A percentile compares a stretch with the other conserved stretches of the same genome.
Conservation (phyloP, 2,329 filamentous ascomycete species). For the Beauveria varroae region DNA sequence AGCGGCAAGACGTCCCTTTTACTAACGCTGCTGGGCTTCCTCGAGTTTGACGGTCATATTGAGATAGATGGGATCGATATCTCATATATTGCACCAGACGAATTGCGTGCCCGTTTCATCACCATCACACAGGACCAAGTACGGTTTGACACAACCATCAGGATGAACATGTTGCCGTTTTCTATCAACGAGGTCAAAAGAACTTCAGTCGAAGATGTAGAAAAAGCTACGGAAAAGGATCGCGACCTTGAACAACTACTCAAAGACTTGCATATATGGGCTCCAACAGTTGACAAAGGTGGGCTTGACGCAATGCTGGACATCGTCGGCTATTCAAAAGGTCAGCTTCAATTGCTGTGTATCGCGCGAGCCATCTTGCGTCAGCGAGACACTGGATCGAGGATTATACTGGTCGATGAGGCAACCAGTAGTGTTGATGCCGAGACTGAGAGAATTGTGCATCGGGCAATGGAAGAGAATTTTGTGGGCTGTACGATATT, state of each 20-base stretch:
- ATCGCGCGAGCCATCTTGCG: conserved; percentile 10
- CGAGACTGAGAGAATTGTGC: background rate
- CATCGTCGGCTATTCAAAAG: conserved; percentile 24
- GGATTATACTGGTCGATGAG: background rate
- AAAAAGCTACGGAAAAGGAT: conserved; percentile 14
- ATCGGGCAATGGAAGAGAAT: background rate
- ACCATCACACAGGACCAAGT: conserved; percentile 39
- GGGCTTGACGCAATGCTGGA: conserved; percentile 26
- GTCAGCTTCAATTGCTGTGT: conserved; percentile 6
- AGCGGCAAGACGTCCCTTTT: conserved; percentile 41
- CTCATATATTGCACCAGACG: conserved; percentile 28
- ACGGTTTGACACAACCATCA: conserved; percentile 32
- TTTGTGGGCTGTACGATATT: background rate
- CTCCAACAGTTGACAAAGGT: conserved; percentile 24
- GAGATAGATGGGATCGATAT: conserved; percentile 35
- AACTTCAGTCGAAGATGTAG: background rate
- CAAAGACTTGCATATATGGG: conserved; percentile 32
- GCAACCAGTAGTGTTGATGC: conserved; percentile 4
- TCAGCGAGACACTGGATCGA: conserved; percentile 10
- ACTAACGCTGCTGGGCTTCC: conserved; percentile 35
- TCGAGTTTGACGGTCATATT: conserved; percentile 28
- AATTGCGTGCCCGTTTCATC: conserved; percentile 32
- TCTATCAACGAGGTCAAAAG: background rate
- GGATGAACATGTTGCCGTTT: conserved; percentile 35
- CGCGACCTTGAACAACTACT: conserved; percentile 28